Conservation (phyloP, 257 asterid genomes). For the Echium plantagineum region DNA sequence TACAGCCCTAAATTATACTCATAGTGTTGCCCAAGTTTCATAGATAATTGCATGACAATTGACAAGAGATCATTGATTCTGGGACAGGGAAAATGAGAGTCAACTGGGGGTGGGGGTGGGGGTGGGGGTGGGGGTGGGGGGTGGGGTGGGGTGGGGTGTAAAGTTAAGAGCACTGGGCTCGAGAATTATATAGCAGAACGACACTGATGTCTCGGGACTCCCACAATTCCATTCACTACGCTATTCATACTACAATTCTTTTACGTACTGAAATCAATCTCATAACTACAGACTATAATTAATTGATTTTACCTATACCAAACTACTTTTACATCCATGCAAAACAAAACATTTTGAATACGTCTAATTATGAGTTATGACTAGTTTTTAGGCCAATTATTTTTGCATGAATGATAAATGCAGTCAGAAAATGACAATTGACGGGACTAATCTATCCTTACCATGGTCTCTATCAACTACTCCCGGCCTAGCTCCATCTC, state of each 20-base stretch:
- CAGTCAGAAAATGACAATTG: too few species aligned
- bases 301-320: background rate
- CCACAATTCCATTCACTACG: background rate
- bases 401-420: too few species aligned
- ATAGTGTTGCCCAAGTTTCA: too few species aligned
- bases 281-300: background rate
- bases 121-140: background rate
- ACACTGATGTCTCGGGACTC: background rate
- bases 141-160: background rate
- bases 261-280: background rate
- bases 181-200: background rate
- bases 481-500: too few species aligned
- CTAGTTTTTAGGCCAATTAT: too few species aligned
- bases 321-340: background rate
- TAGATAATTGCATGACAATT: background rate
- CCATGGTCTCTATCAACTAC: too few species aligned
- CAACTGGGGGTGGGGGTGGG: background rate
- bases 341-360: background rate
- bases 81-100: background rate
- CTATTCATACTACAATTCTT: background rate
- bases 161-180: constrained; percentile 7
- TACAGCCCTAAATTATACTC: too few species aligned
- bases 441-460: too few species aligned
- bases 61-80: background rate
- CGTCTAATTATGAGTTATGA: too few species aligned